Conservation (phyloP, 2,329 filamentous ascomycete genomes). For the Talaromyces sp. region DNA sequence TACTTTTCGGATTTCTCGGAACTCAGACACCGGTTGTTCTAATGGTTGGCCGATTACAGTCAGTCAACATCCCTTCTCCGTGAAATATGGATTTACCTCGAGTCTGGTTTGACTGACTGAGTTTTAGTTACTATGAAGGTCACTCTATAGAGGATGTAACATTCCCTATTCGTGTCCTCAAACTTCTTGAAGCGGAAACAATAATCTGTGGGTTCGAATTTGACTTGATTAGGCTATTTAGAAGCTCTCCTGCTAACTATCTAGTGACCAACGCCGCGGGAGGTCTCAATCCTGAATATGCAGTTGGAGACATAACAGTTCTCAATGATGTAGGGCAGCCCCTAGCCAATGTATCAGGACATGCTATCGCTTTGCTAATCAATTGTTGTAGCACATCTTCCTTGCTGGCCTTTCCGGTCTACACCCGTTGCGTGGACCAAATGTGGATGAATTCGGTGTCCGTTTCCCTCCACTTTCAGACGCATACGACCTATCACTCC, state of each 20-base stretch:
- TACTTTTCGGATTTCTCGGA: slow-evolving; percentile 59
- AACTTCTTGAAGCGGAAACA: slow-evolving; percentile 55
- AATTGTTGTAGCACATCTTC: slow-evolving; percentile 52
- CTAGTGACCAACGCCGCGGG: slow-evolving; percentile 63
- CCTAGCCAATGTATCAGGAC: background rate
- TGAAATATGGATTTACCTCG: background rate
- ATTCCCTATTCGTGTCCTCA: slow-evolving; percentile 61
- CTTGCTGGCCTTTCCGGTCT: slow-evolving; percentile 56
- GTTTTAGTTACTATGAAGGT: slow-evolving; percentile 60
- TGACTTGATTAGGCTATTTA: background rate
- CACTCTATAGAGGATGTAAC: slow-evolving; percentile 59
- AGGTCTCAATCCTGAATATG: slow-evolving; percentile 59
- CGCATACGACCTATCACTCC: slow-evolving; percentile 59
- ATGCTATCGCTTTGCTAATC: slow-evolving; percentile 12
- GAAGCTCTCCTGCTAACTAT: slow-evolving; percentile 8
- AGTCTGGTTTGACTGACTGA: background rate
- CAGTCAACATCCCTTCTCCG: slow-evolving; percentile 30
- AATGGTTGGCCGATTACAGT: slow-evolving; percentile 62
- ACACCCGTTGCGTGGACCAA: slow-evolving; percentile 59
- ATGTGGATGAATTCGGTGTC: slow-evolving; percentile 57
- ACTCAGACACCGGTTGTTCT: slow-evolving; percentile 54
- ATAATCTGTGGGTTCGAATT: slow-evolving; percentile 46
- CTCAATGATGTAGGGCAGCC: slow-evolving; percentile 55
- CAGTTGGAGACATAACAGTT: slow-evolving; percentile 60
- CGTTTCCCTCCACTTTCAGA: slow-evolving; percentile 62